Percentiles rank a stretch among this genome's conserved stretches.
Evolutionary conservation across 768 basidiomycete species (phyloP).

Genomic region (Lanmaoa pseudosensibilis): DNA sequence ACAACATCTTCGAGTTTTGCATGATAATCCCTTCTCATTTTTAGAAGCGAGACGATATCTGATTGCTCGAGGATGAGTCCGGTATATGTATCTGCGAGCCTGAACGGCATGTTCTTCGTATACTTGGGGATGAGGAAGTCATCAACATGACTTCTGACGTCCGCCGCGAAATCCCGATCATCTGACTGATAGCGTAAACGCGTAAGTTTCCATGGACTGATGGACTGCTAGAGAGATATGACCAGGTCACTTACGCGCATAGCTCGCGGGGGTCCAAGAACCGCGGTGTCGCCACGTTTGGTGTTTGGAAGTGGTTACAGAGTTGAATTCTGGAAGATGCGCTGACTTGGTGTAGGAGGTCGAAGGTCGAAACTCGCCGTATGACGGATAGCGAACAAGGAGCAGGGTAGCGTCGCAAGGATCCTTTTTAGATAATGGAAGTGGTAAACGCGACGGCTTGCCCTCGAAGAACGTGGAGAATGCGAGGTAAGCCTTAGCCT

Average conservation of each 20-base stretch:
- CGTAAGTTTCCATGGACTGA: neutral
- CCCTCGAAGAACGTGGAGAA: neutral
- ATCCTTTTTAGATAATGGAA: neutral
- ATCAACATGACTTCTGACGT: conserved; percentile 15
- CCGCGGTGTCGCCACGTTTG: neutral
- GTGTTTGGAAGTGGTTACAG: neutral
- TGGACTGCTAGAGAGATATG: no score
- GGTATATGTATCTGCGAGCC: conserved; percentile 28
- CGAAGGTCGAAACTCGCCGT: neutral
- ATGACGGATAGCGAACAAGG: neutral
- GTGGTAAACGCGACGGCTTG: neutral
- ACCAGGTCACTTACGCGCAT: conserved; percentile 8
- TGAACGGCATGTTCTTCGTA: conserved; percentile 22
- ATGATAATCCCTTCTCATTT: conserved; percentile 12
- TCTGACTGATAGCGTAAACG: neutral
- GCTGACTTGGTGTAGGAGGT: neutral
- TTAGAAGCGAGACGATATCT: conserved; percentile 20
- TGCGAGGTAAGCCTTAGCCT: neutral
- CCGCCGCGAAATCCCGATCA: conserved; percentile 7
- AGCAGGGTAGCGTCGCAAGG: no score
- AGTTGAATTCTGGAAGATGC: neutral
- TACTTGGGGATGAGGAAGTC: conserved; percentile 16
- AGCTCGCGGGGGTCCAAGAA: neutral
- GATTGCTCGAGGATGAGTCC: conserved; percentile 21
- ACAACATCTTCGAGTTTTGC: conserved; percentile 4